Evolutionary conservation across 2,329 filamentous ascomycete species (phyloP).

Genomic region (Fusarium nisikadoi): DNA sequence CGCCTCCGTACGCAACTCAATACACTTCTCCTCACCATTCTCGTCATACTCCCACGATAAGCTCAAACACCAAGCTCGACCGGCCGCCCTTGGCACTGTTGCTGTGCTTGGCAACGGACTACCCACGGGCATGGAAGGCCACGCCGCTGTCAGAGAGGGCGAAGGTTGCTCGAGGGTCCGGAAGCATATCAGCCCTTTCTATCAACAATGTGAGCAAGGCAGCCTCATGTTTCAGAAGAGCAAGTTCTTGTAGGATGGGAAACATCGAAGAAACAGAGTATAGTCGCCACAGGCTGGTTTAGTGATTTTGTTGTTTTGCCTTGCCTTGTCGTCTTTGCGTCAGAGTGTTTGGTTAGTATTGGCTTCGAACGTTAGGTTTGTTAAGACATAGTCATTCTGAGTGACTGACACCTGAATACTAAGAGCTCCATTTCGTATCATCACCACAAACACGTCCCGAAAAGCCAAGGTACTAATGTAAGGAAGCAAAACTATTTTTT

Average conservation of each 20-base stretch:
- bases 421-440: conserved; percentile 1
- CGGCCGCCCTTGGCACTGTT: conserved; percentile 41
- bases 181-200: conserved; percentile 40
- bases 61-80: conserved; percentile 34
- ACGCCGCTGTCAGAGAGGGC: conserved; percentile 29
- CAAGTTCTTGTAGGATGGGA: conserved; percentile 11
- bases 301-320: conserved; percentile 13
- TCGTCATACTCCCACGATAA: conserved; percentile 32
- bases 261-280: neutral
- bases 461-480: conserved; percentile 18
- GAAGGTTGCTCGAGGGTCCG: conserved; percentile 28
- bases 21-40: conserved; percentile 35
- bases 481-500: conserved; percentile 39
- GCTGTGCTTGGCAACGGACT: conserved; percentile 37
- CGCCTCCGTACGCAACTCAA: conserved; percentile 40
- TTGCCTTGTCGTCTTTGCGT: neutral
- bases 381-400: neutral
- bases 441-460: conserved; percentile 15
- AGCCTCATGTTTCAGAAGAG: conserved; percentile 27
- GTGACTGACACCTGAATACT: conserved; percentile 8
- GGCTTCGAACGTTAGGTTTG: neutral
- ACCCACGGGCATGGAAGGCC: conserved; percentile 11
- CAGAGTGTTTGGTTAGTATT: neutral
- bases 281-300: neutral
- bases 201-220: conserved; percentile 37